Base-by-base conservation (phyloP, 139 green algal species). In the Nannochloris sp. region DNA sequence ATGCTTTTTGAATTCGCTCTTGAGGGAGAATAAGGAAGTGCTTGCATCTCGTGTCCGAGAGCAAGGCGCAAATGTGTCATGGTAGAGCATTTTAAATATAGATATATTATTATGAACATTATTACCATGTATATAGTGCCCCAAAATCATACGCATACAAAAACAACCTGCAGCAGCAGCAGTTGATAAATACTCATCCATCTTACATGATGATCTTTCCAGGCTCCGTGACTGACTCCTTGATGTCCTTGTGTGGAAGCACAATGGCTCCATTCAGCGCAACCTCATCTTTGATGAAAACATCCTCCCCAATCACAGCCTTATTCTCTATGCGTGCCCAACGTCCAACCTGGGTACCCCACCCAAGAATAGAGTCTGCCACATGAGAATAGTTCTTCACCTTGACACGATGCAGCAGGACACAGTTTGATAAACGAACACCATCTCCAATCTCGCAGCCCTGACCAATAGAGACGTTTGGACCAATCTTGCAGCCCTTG, bases 241-340 rank as follows among this genome's bases (percentile, higher is more conserved):
- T 92, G 61, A 92, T 82, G 57, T 91, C 75, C 71, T 98, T 98
- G 82, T 98, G 92, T 1, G 92, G 92, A 71, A 98, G 83, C 15
- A 98, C 84, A 3, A 98, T 81, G 4, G 87, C 81, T 8, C 92
- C 92, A 60, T 98, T 98, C n/a, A 94, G 44, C 71, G 92, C 89
- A 37, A 97, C 68, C 78, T 98, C 92, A 51, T 95, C 85, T 66
- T 76, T 81, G 48, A 90, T 71, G 21, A 80, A 65, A 9, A 98
- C 91, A 55, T 97, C 89, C 75, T 98, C 90, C 5, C 92, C 92
- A 21, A 98, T 84, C 25, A 98, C 88, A 34, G 79, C 86, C 68
- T 90, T 87, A 76, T 94, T 94, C 71, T 98, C 92, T 49, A 98
- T 63, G 5, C 92, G 80, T 4, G 77, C 72, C 92, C 92, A 98